Conservation (phyloP, 2,329 filamentous ascomycete species). For the Lasiodiplodia gonubiensis region DNA sequence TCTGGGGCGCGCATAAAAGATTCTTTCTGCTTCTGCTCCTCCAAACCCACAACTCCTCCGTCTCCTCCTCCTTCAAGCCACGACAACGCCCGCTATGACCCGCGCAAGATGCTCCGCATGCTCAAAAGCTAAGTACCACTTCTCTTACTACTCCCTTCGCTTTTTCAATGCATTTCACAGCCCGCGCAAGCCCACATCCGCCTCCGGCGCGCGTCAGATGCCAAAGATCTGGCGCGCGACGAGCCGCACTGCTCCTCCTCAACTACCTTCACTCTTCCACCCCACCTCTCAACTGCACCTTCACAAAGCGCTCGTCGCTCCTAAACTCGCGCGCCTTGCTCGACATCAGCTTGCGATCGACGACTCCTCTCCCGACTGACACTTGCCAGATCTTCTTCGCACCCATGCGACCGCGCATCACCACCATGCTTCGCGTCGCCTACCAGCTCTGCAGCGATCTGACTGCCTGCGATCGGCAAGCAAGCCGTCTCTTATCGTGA, state of each 20-base stretch:
- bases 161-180: not conserved
- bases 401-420: not conserved
- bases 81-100: not conserved
- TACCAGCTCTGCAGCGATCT: not conserved
- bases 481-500: not conserved
- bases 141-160: rapidly evolving
- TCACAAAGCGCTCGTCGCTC: not conserved
- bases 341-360: not conserved
- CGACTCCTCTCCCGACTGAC: not conserved
- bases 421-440: not conserved
- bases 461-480: not conserved
- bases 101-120: not conserved
- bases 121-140: not conserved
- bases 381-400: not conserved
- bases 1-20: not conserved
- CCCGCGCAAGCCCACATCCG: not conserved
- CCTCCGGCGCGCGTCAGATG: not conserved
- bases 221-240: not conserved
- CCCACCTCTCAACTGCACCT: not conserved
- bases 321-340: not conserved
- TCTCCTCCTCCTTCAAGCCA: not conserved
- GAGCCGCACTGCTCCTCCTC: not conserved
- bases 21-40: not conserved
- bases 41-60: not conserved
- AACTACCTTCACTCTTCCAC: not conserved